These are phyloP conservation scores for Suillus subaureus DNA, from an alignment of 768 basidiomycete species.

Conservation along the genomic window DNA sequence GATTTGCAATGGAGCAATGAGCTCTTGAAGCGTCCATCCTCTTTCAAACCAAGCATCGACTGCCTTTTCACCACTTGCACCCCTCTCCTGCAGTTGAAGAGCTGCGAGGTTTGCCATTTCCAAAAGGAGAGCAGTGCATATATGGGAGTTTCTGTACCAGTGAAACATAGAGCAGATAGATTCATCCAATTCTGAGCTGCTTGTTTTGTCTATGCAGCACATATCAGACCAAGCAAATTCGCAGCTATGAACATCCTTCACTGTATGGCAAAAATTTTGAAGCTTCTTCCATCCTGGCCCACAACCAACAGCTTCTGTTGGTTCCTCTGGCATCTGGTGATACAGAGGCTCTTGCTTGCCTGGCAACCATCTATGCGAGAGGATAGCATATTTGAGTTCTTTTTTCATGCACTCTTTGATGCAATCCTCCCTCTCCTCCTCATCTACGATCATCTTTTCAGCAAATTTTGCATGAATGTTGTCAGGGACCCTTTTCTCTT, in stretches of 20 bases:
- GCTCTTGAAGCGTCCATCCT: conserved; percentile 19
- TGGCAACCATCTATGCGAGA: conserved; percentile 12
- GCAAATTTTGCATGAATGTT: neutral
- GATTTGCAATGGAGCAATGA: conserved; percentile 19
- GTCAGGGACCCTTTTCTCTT: neutral
- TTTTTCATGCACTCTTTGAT: conserved; percentile 5
- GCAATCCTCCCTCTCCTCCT: neutral
- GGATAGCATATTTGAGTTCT: conserved; percentile 8
- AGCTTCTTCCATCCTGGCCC: conserved; percentile 8
- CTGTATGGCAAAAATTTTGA: conserved; percentile 5
- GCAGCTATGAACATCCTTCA: neutral
- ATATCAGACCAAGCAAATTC: conserved; percentile 18
- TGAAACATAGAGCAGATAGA: conserved; percentile 24
- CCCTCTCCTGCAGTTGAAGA: neutral
- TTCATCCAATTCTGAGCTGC: conserved; percentile 23
- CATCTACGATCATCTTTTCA: neutral
- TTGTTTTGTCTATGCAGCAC: conserved; percentile 21
- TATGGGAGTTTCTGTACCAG: conserved; percentile 19
- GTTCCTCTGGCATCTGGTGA: neutral
- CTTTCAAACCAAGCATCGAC: conserved; percentile 19
- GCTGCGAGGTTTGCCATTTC: conserved; percentile 1
- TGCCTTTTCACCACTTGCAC: too few relatives aligned
- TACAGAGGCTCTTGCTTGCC: neutral
- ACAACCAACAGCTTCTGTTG: neutral
- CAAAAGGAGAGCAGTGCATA: conserved; percentile 19